Conservation (phyloP, 148 eudicot species). For the Arctostaphylos glauca region DNA sequence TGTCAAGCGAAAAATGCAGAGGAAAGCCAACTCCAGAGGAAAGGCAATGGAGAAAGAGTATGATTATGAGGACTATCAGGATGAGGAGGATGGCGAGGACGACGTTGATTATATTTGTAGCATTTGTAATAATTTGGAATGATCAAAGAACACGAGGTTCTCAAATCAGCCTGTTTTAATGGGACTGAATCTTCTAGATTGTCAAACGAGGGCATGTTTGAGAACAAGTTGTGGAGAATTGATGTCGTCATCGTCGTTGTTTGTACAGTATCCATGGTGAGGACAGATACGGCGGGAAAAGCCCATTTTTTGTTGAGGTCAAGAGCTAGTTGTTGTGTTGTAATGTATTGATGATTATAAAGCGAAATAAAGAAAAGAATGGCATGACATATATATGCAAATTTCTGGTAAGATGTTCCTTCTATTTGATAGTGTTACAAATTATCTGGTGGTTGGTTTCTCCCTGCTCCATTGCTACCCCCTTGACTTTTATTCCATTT, state of each 20-base stretch:
- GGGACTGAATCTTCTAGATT: conserved; percentile 66
- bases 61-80: conserved; percentile 22
- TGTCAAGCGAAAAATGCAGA: conserved; percentile 51
- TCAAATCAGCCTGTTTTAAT: conserved; percentile 56
- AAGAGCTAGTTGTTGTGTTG: not conserved
- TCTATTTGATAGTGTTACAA: not conserved
- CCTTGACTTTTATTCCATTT: too few species aligned
- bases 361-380: not conserved
- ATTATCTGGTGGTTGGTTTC: not conserved
- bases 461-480: too few species aligned
- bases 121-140: conserved; percentile 20
- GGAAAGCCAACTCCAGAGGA: conserved; percentile 44
- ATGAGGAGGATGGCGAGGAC: conserved; percentile 25
- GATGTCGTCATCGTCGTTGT: not conserved
- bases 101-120: conserved; percentile 70
- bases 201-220: conserved; percentile 71
- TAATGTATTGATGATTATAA: not conserved
- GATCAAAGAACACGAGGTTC: conserved; percentile 10
- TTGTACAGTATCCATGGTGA: not conserved
- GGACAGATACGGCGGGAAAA: not conserved
- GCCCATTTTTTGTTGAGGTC: conserved; percentile 4
- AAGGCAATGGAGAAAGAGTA: conserved; percentile 13
- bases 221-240: conserved; percentile 42
- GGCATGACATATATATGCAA: not conserved
- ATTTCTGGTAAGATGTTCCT: not conserved